phyloP scores from a whole-genome alignment of 495 filamentous ascomycete species.

The Tuber microsphaerosporum region DNA sequence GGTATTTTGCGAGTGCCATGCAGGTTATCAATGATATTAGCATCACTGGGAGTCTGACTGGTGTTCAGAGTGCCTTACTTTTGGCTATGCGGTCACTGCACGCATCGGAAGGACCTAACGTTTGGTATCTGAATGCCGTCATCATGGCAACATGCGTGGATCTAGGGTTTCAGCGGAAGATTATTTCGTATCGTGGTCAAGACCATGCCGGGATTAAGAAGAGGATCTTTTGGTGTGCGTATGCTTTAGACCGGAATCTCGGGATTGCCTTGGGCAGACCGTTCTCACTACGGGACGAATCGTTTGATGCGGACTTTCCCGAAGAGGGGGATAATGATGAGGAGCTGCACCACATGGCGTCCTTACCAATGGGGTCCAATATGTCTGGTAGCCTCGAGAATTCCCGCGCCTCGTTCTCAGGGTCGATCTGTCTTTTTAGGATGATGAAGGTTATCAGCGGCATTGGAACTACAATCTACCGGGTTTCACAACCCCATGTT shows the following conservation, averaged over 20 bases:
- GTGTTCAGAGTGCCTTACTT: constrained; percentile 32
- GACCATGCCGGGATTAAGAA: constrained; percentile 35
- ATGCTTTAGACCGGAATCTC: constrained; percentile 49
- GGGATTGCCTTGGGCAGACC: constrained; percentile 47
- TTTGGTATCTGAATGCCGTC: constrained; percentile 40
- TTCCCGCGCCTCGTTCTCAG: constrained; percentile 25
- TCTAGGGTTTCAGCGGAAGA: constrained; percentile 37
- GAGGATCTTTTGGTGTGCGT: constrained; percentile 51
- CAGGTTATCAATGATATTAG: constrained; percentile 28
- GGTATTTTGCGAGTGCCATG: constrained; percentile 40
- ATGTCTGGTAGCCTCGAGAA: constrained; percentile 5
- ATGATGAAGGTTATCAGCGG: constrained; percentile 35
- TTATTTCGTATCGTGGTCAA: constrained; percentile 17
- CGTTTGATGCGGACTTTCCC: constrained; percentile 38
- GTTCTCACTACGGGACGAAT: constrained; percentile 37
- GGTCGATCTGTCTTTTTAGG: constrained; percentile 35
- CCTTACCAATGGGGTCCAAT: constrained; percentile 11
- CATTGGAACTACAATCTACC: constrained; percentile 38
- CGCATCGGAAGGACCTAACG: constrained; percentile 26
- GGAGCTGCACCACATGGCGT: constrained; percentile 20
- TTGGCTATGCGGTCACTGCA: constrained; percentile 38
- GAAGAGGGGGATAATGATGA: constrained; percentile 38
- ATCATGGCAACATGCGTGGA: constrained; percentile 40
- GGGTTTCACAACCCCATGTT: constrained; percentile 19
- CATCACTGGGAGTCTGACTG: constrained; percentile 36